phyloP scores from a whole-genome alignment of 306 rosid genomes.

The Castanopsis chinensis region DNA sequence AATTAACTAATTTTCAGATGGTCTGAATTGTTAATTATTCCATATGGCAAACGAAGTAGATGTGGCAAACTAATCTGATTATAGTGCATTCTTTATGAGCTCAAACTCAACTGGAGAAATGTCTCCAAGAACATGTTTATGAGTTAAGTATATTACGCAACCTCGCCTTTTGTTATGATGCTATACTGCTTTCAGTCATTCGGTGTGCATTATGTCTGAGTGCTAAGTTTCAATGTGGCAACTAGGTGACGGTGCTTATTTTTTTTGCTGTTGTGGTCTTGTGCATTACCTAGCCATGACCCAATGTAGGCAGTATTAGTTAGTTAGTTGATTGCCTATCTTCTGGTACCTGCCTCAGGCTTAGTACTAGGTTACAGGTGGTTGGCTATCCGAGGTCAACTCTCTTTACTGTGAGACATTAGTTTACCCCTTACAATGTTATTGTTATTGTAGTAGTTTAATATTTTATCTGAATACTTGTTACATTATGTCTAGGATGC shows the following conservation, averaged over 20 bases:
- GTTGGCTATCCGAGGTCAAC: too few species aligned
- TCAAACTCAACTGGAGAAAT: neutral
- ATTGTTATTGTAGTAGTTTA: neutral
- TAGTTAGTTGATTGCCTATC: neutral
- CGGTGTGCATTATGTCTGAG: neutral
- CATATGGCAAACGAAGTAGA: neutral
- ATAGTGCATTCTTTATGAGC: neutral
- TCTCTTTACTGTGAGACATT: too few species aligned
- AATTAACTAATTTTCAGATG: neutral
- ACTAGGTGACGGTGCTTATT: neutral
- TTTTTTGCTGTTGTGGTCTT: neutral
- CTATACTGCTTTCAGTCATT: neutral
- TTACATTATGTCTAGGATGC: constrained; percentile 68
- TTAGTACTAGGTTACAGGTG: neutral
- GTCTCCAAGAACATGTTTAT: neutral
- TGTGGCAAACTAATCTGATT: neutral
- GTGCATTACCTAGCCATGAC: neutral
- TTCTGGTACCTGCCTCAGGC: neutral
- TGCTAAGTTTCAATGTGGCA: neutral
- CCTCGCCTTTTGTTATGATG: neutral
- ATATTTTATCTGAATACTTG: constrained; percentile 6
- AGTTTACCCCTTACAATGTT: neutral
- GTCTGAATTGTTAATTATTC: neutral
- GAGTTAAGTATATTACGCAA: neutral
- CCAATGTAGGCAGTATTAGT: neutral